phyloP scores from a whole-genome alignment of 768 basidiomycete species.

The Mycena rosella region DNA sequence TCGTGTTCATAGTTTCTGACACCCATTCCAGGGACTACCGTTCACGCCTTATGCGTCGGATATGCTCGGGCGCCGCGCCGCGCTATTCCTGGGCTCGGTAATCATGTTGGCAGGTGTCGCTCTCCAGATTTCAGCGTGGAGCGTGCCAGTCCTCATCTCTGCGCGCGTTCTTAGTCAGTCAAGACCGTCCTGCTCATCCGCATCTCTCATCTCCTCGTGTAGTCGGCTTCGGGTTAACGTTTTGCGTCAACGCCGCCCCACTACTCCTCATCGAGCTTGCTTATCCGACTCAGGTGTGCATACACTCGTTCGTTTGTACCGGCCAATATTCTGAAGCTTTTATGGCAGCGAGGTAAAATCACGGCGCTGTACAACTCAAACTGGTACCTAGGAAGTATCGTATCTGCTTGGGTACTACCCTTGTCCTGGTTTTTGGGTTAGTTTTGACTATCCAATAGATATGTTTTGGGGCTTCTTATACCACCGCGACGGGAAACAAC shows the following conservation, averaged over 20 bases:
- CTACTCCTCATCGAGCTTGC: conserved; percentile 74
- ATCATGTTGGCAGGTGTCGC: conserved; percentile 77
- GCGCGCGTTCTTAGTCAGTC: conserved; percentile 67
- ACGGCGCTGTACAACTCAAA: conserved; percentile 77
- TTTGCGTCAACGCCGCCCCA: conserved; percentile 73
- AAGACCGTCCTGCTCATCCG: neutral
- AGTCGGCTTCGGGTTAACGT: conserved; percentile 76
- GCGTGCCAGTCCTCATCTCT: conserved; percentile 65
- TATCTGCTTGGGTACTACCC: conserved; percentile 59
- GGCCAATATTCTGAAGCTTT: conserved; percentile 17
- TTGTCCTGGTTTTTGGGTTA: neutral
- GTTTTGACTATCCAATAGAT: conserved; percentile 41
- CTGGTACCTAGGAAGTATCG: conserved; percentile 82
- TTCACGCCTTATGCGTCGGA: conserved; percentile 75
- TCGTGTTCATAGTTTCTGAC: neutral
- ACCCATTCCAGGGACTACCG: conserved; percentile 63
- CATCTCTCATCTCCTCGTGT: conserved; percentile 21
- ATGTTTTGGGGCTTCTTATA: conserved; percentile 57
- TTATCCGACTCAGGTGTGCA: conserved; percentile 75
- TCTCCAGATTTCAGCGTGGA: conserved; percentile 62
- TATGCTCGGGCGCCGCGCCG: conserved; percentile 68
- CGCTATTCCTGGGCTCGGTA: conserved; percentile 70
- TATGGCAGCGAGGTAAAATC: conserved; percentile 65
- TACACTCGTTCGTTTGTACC: neutral
- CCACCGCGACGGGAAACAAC: conserved; percentile 49